phyloP scores from a whole-genome alignment of 768 basidiomycete species.

The Kwoniella sp. region DNA sequence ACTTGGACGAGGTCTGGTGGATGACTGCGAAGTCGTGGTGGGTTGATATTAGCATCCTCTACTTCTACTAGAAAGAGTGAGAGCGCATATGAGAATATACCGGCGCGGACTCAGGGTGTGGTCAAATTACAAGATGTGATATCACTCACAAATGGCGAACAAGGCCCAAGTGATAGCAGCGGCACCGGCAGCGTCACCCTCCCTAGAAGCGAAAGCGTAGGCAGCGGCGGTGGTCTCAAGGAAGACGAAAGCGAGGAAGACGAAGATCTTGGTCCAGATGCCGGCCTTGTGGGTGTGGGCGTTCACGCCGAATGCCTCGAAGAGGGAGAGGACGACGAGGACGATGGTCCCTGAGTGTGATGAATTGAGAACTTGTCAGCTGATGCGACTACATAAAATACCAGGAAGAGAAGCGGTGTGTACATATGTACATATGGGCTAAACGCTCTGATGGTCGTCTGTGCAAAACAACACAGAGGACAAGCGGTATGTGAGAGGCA shows the following conservation, averaged over 20 bases:
- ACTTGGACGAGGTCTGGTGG: slow-evolving; percentile 63
- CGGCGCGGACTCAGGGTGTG: no score
- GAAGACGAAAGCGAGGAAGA: slow-evolving; percentile 93
- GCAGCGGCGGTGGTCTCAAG: slow-evolving; percentile 88
- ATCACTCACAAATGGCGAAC: slow-evolving; percentile 80
- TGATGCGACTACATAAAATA: neutral
- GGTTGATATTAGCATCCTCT: no score
- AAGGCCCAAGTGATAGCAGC: slow-evolving; percentile 91
- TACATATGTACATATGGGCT: no score
- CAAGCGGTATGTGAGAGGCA: neutral
- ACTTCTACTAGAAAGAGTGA: no score
- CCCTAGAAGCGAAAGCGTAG: slow-evolving; percentile 85
- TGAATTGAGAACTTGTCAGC: slow-evolving; percentile 8
- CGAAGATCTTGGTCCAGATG: slow-evolving; percentile 91
- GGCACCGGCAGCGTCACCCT: slow-evolving; percentile 90
- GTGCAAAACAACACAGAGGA: neutral
- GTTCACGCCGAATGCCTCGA: slow-evolving; percentile 66
- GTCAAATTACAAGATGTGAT: neutral
- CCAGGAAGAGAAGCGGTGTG: no score
- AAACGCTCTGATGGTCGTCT: neutral
- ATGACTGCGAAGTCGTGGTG: slow-evolving; percentile 30
- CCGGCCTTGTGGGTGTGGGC: slow-evolving; percentile 68
- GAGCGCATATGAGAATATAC: no score
- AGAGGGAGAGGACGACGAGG: slow-evolving; percentile 53
- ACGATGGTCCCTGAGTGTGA: slow-evolving; percentile 53